Evolutionary conservation across 495 filamentous ascomycete genomes (phyloP).

Genomic region (Daldinia bambusicola): DNA sequence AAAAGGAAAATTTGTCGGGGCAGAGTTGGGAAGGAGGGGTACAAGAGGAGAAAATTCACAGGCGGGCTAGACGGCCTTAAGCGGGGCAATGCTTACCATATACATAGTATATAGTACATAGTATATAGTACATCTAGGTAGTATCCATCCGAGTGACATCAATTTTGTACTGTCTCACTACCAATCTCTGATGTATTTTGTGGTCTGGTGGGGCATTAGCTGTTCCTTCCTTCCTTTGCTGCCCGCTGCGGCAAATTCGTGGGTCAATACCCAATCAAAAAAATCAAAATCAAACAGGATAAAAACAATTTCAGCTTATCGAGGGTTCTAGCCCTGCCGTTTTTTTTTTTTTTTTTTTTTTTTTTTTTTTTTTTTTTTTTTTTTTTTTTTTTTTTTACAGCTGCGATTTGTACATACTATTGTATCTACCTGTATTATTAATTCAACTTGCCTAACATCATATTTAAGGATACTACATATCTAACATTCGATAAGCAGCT

Average conservation of each 20-base stretch:
- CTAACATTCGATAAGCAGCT: background rate
- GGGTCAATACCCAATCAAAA: constrained; percentile 8
- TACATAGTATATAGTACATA: too few species aligned
- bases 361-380: too few species aligned
- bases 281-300: constrained; percentile 12
- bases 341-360: too few species aligned
- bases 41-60: constrained; percentile 40
- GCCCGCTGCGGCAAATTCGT: constrained; percentile 28
- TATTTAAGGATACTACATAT: background rate
- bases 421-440: background rate
- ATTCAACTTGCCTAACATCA: background rate
- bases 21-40: constrained; percentile 38
- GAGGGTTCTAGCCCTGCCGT: constrained; percentile 38
- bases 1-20: constrained; percentile 43
- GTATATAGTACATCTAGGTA: too few species aligned
- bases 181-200: constrained; percentile 5
- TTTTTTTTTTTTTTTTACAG: too few species aligned
- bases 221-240: constrained; percentile 9
- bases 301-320: constrained; percentile 17
- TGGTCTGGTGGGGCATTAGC: constrained; percentile 23
- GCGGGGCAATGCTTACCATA: constrained; percentile 42
- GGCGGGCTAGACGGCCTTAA: constrained; percentile 21
- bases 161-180: constrained; percentile 7
- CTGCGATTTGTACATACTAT: too few species aligned
- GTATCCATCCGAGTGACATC: constrained; percentile 21